phyloP scores from a whole-genome alignment of 257 asterid genomes.

The Linaria vulgaris region DNA sequence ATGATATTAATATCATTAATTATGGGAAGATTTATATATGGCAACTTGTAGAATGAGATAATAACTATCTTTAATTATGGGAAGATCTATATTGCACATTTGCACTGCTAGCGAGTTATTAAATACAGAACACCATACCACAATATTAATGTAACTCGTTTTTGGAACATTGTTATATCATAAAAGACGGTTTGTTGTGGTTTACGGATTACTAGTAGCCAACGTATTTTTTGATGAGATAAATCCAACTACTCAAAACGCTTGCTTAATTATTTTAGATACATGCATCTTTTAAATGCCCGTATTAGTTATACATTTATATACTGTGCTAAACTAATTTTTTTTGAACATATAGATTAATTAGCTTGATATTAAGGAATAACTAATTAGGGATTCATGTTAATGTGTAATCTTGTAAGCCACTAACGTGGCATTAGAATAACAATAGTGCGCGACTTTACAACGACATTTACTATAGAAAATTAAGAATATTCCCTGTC shows the following conservation, averaged over 20 bases:
- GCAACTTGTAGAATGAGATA: too few species aligned
- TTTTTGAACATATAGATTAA: constrained; percentile 7
- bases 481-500: constrained; percentile 48
- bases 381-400: background rate
- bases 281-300: too few species aligned
- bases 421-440: constrained; percentile 65
- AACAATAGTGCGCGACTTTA: constrained; percentile 32
- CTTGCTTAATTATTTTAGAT: background rate
- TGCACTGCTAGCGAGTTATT: background rate
- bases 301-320: too few species aligned
- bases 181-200: too few species aligned
- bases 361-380: constrained; percentile 3
- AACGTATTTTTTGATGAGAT: background rate
- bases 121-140: too few species aligned
- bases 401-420: constrained; percentile 39
- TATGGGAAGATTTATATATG: background rate
- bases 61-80: background rate
- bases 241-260: background rate
- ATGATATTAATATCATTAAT: background rate
- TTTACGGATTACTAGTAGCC: too few species aligned
- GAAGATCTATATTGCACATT: background rate
- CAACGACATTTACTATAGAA: constrained; percentile 22
- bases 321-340: background rate
- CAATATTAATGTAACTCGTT: too few species aligned
- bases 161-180: too few species aligned